Evolutionary conservation across 2,329 filamentous ascomycete species (phyloP).

Genomic region (Cryphonectria japonica): DNA sequence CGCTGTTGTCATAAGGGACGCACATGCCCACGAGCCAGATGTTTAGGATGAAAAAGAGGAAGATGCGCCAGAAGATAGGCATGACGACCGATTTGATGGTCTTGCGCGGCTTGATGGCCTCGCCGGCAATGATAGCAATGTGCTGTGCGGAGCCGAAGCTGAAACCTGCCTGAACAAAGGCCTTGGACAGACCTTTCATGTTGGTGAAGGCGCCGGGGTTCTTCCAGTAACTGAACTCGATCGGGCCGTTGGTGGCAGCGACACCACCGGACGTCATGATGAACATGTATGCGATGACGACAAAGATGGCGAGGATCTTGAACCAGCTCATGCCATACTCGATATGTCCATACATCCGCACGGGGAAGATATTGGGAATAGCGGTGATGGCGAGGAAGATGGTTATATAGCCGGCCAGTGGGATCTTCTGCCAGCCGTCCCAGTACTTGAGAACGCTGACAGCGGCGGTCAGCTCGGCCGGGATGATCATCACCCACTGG

Average conservation of each 20-base stretch:
- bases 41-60: constrained; percentile 63
- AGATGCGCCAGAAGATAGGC: constrained; percentile 70
- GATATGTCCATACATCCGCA: constrained; percentile 74
- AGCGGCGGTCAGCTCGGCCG: constrained; percentile 28
- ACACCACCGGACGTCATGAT: constrained; percentile 71
- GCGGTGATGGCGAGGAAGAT: constrained; percentile 33
- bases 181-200: constrained; percentile 41
- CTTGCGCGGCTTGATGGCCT: constrained; percentile 70
- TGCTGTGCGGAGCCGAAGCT: constrained; percentile 64
- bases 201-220: constrained; percentile 56
- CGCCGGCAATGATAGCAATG: constrained; percentile 77
- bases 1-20: constrained; percentile 63
- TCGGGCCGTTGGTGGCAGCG: constrained; percentile 63
- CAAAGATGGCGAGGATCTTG: constrained; percentile 75
- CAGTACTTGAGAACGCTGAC: constrained; percentile 27
- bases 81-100: constrained; percentile 77
- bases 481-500: constrained; percentile 25
- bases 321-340: constrained; percentile 80
- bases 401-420: constrained; percentile 36
- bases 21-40: constrained; percentile 63
- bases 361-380: constrained; percentile 69
- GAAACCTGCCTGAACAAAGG: constrained; percentile 41
- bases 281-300: constrained; percentile 77
- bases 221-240: constrained; percentile 73
- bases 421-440: constrained; percentile 33